phyloP scores from a whole-genome alignment of 129 eudicot genomes.

The Flaveria linearis region DNA sequence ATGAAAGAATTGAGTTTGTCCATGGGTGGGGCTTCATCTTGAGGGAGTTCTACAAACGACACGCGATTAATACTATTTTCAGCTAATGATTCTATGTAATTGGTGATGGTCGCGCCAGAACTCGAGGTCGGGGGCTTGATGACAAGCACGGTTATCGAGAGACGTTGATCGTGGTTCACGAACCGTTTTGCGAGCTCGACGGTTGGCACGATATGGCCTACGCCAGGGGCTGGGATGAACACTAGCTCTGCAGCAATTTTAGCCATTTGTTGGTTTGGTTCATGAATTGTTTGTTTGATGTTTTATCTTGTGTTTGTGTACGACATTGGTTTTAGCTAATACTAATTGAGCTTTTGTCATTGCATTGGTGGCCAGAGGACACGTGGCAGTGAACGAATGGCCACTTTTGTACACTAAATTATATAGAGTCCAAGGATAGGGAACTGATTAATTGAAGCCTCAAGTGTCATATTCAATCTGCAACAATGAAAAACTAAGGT shows the following conservation, averaged over 20 bases:
- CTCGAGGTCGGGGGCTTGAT: neutral
- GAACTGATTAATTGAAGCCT: too few relatives aligned
- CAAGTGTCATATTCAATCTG: too few relatives aligned
- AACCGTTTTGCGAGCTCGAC: constrained; percentile 31
- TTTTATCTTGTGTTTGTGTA: too few relatives aligned
- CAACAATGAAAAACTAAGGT: too few relatives aligned
- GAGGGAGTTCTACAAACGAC: constrained; percentile 10
- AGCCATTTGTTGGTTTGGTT: neutral
- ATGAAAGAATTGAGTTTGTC: neutral
- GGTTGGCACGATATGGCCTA: constrained; percentile 30
- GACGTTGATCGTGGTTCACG: constrained; percentile 9
- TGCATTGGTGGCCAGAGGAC: too few relatives aligned
- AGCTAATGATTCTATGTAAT: neutral
- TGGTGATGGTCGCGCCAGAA: neutral
- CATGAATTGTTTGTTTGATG: neutral
- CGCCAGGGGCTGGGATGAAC: constrained; percentile 26
- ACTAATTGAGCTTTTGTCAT: too few relatives aligned
- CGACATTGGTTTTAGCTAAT: too few relatives aligned
- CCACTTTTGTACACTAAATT: too few relatives aligned
- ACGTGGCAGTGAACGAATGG: too few relatives aligned
- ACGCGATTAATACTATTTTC: neutral
- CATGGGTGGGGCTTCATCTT: neutral
- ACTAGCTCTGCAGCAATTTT: constrained; percentile 14
- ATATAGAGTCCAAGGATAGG: too few relatives aligned
- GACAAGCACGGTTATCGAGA: constrained; percentile 26